These are phyloP conservation scores for Colletotrichum sp. DNA, from an alignment of 2,329 filamentous ascomycete species.

Conservation along the genomic window DNA sequence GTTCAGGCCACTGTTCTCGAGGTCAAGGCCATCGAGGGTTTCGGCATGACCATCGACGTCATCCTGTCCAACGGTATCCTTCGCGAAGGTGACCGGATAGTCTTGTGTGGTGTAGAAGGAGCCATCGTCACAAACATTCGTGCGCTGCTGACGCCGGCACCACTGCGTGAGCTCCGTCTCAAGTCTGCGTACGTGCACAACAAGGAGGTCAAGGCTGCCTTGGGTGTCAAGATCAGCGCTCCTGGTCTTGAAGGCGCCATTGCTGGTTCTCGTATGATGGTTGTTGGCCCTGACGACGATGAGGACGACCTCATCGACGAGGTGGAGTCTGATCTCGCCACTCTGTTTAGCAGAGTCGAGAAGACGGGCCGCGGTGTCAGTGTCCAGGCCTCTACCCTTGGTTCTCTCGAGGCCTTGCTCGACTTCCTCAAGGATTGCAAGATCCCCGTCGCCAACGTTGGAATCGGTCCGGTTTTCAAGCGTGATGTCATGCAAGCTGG, in stretches of 20 bases:
- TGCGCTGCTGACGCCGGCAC: constrained; percentile 90
- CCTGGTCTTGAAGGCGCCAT: constrained; percentile 96
- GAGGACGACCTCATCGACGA: constrained; percentile 97
- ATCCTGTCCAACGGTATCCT: constrained; percentile 95
- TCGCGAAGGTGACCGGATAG: constrained; percentile 91
- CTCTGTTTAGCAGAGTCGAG: constrained; percentile 88
- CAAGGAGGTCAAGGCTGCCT: constrained; percentile 97
- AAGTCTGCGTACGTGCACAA: constrained; percentile 98
- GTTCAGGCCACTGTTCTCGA: constrained; percentile 97
- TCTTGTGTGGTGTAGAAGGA: constrained; percentile 95
- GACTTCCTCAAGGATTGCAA: constrained; percentile 97
- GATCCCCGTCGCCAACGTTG: constrained; percentile 96
- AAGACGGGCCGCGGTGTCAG: constrained; percentile 94
- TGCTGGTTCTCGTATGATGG: constrained; percentile 91
- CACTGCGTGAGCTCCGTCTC: constrained; percentile 90
- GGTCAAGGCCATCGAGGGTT: constrained; percentile 98
- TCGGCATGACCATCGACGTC: constrained; percentile 98
- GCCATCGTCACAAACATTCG: constrained; percentile 95
- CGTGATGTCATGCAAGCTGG: constrained; percentile 96
- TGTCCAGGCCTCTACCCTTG: constrained; percentile 95
- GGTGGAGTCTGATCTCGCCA: constrained; percentile 92
- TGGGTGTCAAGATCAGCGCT: constrained; percentile 98
- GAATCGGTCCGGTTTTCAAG: constrained; percentile 97
- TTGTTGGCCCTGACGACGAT: constrained; percentile 93
- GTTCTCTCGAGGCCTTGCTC: constrained; percentile 92